phyloP scores from a whole-genome alignment of 805 yeast genomes.

The Nakazawaea peltata region DNA sequence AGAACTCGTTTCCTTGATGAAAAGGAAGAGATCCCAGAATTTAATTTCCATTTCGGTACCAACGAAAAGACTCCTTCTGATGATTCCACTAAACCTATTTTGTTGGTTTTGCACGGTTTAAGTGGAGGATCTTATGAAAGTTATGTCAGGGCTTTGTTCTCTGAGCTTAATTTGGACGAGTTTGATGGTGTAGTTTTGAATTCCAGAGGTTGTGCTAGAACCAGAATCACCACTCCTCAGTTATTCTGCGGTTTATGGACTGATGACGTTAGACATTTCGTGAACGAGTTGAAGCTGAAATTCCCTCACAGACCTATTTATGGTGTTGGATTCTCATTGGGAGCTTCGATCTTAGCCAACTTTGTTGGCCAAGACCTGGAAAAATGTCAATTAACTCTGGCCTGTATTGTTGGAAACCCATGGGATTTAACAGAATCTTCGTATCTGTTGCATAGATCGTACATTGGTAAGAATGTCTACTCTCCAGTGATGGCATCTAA shows the following conservation, averaged over 20 bases:
- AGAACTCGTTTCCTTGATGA: conserved; percentile 45
- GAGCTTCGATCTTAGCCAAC: conserved; percentile 65
- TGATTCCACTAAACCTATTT: conserved; percentile 45
- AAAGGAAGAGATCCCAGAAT: conserved; percentile 32
- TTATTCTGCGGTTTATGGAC: conserved; percentile 68
- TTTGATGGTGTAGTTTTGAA: conserved; percentile 68
- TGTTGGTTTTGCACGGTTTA: conserved; percentile 66
- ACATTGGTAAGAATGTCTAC: conserved; percentile 38
- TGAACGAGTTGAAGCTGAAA: conserved; percentile 37
- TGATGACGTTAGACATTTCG: conserved; percentile 53
- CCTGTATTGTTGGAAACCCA: conserved; percentile 56
- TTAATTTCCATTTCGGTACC: conserved; percentile 1
- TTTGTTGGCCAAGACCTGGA: conserved; percentile 61
- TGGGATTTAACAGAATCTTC: conserved; percentile 63
- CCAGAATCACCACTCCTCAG: conserved; percentile 59
- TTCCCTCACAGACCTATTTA: conserved; percentile 61
- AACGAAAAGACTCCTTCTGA: conserved; percentile 8
- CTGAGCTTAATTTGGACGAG: conserved; percentile 27
- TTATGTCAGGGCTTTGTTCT: conserved; percentile 54
- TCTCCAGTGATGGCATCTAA: conserved; percentile 43
- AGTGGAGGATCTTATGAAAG: conserved; percentile 85
- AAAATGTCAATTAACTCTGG: conserved; percentile 39
- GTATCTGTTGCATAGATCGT: conserved; percentile 29
- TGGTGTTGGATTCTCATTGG: conserved; percentile 75
- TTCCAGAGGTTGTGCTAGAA: conserved; percentile 69